Evolutionary conservation across 2,329 filamentous ascomycete genomes (phyloP).

Genomic region (Pseudogymnoascus sp.): DNA sequence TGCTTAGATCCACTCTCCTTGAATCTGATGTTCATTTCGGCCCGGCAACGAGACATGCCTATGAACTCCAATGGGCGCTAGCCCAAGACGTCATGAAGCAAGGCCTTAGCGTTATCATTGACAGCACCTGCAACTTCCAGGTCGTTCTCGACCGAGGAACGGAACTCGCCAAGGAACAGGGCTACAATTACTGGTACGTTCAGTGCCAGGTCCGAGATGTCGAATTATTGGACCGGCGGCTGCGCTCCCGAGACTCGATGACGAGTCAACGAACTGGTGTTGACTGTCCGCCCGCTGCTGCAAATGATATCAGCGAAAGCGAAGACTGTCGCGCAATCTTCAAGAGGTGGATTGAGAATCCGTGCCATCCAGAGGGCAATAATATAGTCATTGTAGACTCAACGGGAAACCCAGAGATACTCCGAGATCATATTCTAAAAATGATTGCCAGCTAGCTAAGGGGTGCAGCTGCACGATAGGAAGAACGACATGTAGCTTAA

Average conservation of each 20-base stretch:
- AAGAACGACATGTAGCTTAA: not conserved
- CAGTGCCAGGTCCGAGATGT: slow-evolving; percentile 27
- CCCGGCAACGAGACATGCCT: slow-evolving; percentile 26
- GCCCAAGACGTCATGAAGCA: slow-evolving; percentile 30
- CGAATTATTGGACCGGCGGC: slow-evolving; percentile 25
- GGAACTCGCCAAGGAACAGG: slow-evolving; percentile 22
- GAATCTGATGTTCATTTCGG: slow-evolving; percentile 24
- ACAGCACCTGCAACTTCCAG: slow-evolving; percentile 31
- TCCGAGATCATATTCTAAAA: slow-evolving; percentile 19
- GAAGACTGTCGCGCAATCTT: slow-evolving; percentile 21
- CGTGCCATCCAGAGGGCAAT: slow-evolving; percentile 23
- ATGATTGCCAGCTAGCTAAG: slow-evolving; percentile 14
- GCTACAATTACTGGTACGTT: slow-evolving; percentile 26
- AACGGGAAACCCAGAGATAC: slow-evolving; percentile 15
- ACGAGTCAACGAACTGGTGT: slow-evolving; percentile 27
- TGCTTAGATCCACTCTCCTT: slow-evolving; percentile 29
- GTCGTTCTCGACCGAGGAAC: slow-evolving; percentile 26
- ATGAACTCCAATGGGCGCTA: slow-evolving; percentile 30
- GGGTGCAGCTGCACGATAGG: not conserved
- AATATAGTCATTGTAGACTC: slow-evolving; percentile 23
- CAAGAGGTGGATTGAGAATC: slow-evolving; percentile 25
- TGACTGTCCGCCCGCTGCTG: slow-evolving; percentile 19
- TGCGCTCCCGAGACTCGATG: slow-evolving; percentile 22
- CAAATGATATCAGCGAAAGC: not conserved
- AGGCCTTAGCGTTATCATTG: slow-evolving; percentile 29